phyloP scores from a whole-genome alignment of 805 yeast genomes.

The Priceomyces medius region DNA sequence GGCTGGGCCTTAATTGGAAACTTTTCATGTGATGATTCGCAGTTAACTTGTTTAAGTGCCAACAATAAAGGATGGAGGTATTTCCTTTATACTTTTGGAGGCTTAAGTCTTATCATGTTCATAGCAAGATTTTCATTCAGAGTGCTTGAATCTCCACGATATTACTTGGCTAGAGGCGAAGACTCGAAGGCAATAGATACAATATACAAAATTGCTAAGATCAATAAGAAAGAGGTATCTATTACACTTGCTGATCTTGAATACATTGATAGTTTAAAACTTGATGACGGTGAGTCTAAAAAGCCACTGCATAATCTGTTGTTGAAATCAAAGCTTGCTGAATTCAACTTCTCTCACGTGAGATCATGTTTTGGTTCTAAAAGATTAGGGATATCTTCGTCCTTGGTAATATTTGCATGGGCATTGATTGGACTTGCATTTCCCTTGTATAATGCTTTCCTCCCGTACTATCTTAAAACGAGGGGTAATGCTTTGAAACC shows the following conservation, averaged over 20 bases:
- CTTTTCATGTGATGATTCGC: slow-evolving; percentile 38
- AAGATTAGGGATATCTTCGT: slow-evolving; percentile 44
- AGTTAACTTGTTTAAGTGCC: slow-evolving; percentile 40
- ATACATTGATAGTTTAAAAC: slow-evolving; percentile 38
- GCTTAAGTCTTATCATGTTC: slow-evolving; percentile 47
- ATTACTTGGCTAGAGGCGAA: slow-evolving; percentile 50
- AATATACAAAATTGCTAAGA: slow-evolving; percentile 44
- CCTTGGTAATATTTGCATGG: slow-evolving; percentile 49
- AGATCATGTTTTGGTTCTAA: slow-evolving; percentile 47
- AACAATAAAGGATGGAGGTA: slow-evolving; percentile 67
- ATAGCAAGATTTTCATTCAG: slow-evolving; percentile 34
- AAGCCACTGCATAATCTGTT: neutral
- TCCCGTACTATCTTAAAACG: slow-evolving; percentile 50
- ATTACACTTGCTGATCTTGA: slow-evolving; percentile 48
- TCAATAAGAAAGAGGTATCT: slow-evolving; percentile 40
- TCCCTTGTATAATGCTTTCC: slow-evolving; percentile 54
- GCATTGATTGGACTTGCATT: slow-evolving; percentile 58
- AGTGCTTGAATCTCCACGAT: slow-evolving; percentile 58
- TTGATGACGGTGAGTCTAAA: slow-evolving; percentile 11
- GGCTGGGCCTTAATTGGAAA: slow-evolving; percentile 59
- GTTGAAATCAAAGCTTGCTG: slow-evolving; percentile 15
- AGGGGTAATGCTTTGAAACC: slow-evolving; percentile 33
- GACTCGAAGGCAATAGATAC: slow-evolving; percentile 49
- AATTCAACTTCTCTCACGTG: slow-evolving; percentile 36
- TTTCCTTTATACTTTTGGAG: slow-evolving; percentile 48